Conservation (phyloP, 2,329 filamentous ascomycete species). For the Lanzia echinophila region DNA sequence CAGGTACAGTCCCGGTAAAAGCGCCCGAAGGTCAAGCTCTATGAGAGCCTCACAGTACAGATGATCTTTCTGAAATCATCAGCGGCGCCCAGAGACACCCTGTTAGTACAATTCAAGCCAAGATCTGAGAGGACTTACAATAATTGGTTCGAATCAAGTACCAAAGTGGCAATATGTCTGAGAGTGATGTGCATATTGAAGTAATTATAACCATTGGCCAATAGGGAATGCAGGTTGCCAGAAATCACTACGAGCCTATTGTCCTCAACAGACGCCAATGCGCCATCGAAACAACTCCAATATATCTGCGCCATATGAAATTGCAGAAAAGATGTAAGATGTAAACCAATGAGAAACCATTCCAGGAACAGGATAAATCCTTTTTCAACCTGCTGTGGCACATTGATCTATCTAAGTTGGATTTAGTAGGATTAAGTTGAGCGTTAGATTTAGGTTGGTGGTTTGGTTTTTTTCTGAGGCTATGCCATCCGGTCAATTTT, state of each 20-base stretch:
- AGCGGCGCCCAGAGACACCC: slow-evolving; percentile 6
- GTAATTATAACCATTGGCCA: slow-evolving; percentile 1
- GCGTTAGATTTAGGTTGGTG: too few species aligned
- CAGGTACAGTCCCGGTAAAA: slow-evolving; percentile 7
- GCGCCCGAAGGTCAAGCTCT: slow-evolving; percentile 2
- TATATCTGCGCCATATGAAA: not conserved
- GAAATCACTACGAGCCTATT: not conserved
- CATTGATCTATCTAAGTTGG: not conserved
- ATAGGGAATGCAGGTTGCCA: not conserved
- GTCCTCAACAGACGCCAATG: slow-evolving; percentile 1
- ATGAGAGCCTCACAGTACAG: slow-evolving; percentile 10
- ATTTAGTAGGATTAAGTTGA: too few species aligned
- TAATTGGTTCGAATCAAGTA: not conserved
- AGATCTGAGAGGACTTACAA: not conserved
- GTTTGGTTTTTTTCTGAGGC: not conserved
- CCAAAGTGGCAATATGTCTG: slow-evolving; percentile 3
- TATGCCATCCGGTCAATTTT: not conserved
- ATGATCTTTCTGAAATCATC: slow-evolving; percentile 2
- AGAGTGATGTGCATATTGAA: slow-evolving; percentile 6
- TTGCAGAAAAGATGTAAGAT: not conserved
- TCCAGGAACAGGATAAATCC: not conserved
- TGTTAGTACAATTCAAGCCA: not conserved
- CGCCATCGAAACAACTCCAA: not conserved
- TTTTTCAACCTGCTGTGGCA: slow-evolving; percentile 6
- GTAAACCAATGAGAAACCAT: not conserved